phyloP scores from a whole-genome alignment of 306 rosid species.

The Alnus rubra region DNA sequence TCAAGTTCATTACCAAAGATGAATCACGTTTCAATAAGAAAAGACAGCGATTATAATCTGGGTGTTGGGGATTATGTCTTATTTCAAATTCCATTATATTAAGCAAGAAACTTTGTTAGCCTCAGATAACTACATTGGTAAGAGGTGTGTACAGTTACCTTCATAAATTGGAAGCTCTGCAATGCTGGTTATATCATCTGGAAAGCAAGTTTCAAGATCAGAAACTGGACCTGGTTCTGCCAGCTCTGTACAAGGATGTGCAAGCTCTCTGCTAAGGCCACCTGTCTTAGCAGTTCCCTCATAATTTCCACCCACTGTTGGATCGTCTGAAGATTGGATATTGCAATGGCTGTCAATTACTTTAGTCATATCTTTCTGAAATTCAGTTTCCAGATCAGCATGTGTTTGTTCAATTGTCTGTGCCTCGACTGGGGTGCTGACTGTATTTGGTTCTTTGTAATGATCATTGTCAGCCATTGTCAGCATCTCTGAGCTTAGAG shows the following conservation, averaged over 20 bases:
- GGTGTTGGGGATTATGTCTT: background rate
- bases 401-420: slow-evolving; percentile 29
- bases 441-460: slow-evolving; percentile 37
- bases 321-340: slow-evolving; percentile 25
- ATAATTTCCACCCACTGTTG: slow-evolving; percentile 23
- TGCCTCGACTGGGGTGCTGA: slow-evolving; percentile 23
- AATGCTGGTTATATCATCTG: slow-evolving; percentile 30
- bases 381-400: slow-evolving; percentile 37
- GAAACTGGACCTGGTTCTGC: slow-evolving; percentile 14
- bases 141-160: slow-evolving; percentile 46
- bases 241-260: background rate
- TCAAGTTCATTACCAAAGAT: background rate
- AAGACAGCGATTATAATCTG: background rate
- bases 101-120: background rate
- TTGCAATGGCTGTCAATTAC: slow-evolving; percentile 24
- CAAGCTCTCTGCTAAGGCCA: slow-evolving; percentile 26
- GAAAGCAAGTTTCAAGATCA: slow-evolving; percentile 32
- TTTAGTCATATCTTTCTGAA: slow-evolving; percentile 30
- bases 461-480: slow-evolving; percentile 23
- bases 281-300: slow-evolving; percentile 1
- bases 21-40: background rate
- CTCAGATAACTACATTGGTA: background rate
- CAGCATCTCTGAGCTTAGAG: slow-evolving; percentile 35
- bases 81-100: background rate
- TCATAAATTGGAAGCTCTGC: slow-evolving; percentile 25